These are phyloP conservation scores for Microbotryum silenes-acaulis DNA, from an alignment of 1,284 basidiomycete genomes.

Conservation along the genomic window DNA sequence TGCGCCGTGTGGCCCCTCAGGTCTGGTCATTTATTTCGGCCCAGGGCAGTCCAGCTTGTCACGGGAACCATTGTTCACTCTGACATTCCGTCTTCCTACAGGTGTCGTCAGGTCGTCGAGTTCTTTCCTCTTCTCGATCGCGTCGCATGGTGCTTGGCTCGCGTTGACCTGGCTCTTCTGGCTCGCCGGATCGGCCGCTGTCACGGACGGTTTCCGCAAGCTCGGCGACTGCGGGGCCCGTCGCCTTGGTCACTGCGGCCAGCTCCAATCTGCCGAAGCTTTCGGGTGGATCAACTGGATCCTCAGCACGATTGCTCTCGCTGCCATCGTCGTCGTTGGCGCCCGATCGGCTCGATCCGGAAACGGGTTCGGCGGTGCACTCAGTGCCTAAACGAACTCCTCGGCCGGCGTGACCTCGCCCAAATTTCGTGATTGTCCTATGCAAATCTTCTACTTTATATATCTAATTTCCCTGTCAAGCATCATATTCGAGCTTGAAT, in stretches of 20 bases:
- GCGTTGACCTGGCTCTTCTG: slow-evolving; percentile 35
- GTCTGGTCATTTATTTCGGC: neutral
- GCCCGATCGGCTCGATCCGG: slow-evolving; percentile 27
- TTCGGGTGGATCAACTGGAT: slow-evolving; percentile 35
- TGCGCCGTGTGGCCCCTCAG: neutral
- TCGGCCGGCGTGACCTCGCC: neutral
- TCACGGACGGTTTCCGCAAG: slow-evolving; percentile 9
- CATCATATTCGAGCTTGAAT: too few relatives aligned
- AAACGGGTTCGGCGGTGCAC: slow-evolving; percentile 33
- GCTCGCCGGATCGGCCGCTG: slow-evolving; percentile 32
- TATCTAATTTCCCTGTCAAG: too few relatives aligned
- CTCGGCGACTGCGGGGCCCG: slow-evolving; percentile 23
- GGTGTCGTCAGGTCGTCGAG: slow-evolving; percentile 27
- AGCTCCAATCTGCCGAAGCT: slow-evolving; percentile 31
- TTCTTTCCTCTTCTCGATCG: slow-evolving; percentile 33
- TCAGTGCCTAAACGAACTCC: slow-evolving; percentile 8
- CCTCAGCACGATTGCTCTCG: slow-evolving; percentile 30
- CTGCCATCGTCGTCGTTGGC: slow-evolving; percentile 23
- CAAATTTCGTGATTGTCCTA: too few relatives aligned
- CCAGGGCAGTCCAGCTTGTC: neutral
- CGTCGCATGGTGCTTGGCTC: slow-evolving; percentile 25
- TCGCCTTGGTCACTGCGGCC: slow-evolving; percentile 24
- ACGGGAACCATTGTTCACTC: neutral
- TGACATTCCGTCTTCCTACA: neutral
- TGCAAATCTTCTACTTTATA: too few relatives aligned